Evolutionary conservation across 192 early-diverging fungal genomes (phyloP).

Genomic region (Entophlyctis luteolus): DNA sequence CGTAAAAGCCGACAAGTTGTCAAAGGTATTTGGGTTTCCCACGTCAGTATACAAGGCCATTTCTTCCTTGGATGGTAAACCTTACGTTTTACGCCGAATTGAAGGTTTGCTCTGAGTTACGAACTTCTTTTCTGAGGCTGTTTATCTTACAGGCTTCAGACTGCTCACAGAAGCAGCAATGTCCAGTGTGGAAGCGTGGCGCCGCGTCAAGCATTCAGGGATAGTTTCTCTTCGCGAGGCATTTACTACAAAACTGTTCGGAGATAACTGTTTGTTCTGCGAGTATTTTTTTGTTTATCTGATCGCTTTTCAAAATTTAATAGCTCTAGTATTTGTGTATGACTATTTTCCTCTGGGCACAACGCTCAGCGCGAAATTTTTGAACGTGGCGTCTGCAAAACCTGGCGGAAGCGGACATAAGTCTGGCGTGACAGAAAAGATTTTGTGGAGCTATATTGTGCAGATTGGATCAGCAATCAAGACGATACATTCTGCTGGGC

Average conservation of each 20-base stretch:
- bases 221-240: conserved; percentile 87
- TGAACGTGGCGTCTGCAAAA: conserved; percentile 20
- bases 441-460: conserved; percentile 76
- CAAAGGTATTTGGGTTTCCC: conserved; percentile 58
- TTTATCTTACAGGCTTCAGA: conserved; percentile 50
- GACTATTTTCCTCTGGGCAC: conserved; percentile 85
- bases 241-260: conserved; percentile 94
- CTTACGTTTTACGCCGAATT: conserved; percentile 81
- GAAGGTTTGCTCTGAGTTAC: conserved; percentile 47
- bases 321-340: conserved; percentile 92
- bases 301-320: not conserved
- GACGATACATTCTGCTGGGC: conserved; percentile 73
- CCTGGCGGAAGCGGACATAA: not conserved
- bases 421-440: conserved; percentile 59
- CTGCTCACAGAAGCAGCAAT: conserved; percentile 78
- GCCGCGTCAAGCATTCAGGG: conserved; percentile 72
- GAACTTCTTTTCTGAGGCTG: not conserved
- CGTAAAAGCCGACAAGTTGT: conserved; percentile 31
- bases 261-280: conserved; percentile 69
- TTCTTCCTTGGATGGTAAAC: conserved; percentile 76
- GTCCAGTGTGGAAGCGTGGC: conserved; percentile 80
- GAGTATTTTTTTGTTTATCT: not conserved
- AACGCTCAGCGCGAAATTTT: conserved; percentile 68
- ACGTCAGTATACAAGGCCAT: conserved; percentile 82
- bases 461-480: conserved; percentile 77